phyloP scores from a whole-genome alignment of 352 stramenopile genomes.

The Globisporangium spinosum region DNA sequence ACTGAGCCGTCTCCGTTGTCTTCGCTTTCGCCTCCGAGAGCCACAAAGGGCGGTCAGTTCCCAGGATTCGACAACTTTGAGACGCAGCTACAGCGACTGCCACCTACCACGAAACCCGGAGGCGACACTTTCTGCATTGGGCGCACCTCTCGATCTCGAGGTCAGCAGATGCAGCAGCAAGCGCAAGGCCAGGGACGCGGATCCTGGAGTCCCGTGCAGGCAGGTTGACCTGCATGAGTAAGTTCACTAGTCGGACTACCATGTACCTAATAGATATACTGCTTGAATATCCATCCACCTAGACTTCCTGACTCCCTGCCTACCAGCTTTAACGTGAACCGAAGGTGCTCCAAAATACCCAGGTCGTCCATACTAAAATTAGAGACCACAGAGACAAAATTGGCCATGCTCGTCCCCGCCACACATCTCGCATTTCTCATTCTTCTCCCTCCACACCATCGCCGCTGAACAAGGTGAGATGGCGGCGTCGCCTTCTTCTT shows the following conservation, averaged over 20 bases:
- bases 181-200: conserved; percentile 6
- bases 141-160: not conserved
- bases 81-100: not conserved
- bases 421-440: too few relatives aligned
- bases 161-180: conserved; percentile 4
- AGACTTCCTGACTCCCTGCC: too few relatives aligned
- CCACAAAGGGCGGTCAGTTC: conserved; percentile 5
- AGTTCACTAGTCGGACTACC: too few relatives aligned
- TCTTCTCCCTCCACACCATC: not conserved
- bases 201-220: conserved; percentile 16
- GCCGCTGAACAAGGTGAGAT: not conserved
- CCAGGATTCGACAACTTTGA: conserved; percentile 4
- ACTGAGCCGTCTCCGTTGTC: not conserved
- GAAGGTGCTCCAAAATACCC: too few relatives aligned
- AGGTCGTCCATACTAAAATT: too few relatives aligned
- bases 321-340: too few relatives aligned
- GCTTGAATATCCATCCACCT: too few relatives aligned
- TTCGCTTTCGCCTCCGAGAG: not conserved
- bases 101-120: not conserved
- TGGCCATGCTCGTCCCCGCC: too few relatives aligned
- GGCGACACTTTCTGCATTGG: conserved; percentile 4
- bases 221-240: not conserved
- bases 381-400: too few relatives aligned
- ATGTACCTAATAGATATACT: not conserved
- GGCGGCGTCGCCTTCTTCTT: too few relatives aligned